phyloP scores from a whole-genome alignment of 805 yeast species.

The Tetrapisispora nanseiensis region DNA sequence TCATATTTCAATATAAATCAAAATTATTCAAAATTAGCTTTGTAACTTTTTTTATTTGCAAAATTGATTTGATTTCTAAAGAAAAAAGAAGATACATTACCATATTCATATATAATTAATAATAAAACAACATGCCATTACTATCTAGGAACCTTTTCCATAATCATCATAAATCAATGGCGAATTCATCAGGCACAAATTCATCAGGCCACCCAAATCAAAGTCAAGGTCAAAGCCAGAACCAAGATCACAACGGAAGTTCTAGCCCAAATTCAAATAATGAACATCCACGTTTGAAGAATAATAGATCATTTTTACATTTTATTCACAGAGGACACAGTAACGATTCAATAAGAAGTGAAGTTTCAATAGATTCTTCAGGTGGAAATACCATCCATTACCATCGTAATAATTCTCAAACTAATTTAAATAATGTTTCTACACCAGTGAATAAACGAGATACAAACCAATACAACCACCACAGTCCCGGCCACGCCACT shows the following conservation, averaged over 20 bases:
- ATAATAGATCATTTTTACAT: conserved; percentile 24
- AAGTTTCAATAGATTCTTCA: conserved; percentile 20
- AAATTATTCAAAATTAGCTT: too few relatives aligned
- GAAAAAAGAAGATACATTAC: too few relatives aligned
- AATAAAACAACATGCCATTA: conserved; percentile 18
- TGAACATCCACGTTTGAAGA: conserved; percentile 12
- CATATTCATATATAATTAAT: neutral
- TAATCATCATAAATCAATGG: conserved; percentile 8
- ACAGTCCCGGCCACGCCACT: neutral
- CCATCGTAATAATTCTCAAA: conserved; percentile 4
- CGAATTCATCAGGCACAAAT: neutral
- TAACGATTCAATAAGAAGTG: conserved; percentile 26
- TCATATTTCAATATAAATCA: too few relatives aligned
- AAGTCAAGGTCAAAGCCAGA: neutral
- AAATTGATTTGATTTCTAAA: too few relatives aligned
- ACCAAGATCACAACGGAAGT: neutral
- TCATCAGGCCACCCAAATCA: conserved; percentile 1
- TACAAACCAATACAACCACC: conserved; percentile 1
- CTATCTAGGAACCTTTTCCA: conserved; percentile 25
- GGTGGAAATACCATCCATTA: conserved; percentile 5
- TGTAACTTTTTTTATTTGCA: too few relatives aligned
- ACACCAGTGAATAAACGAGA: neutral
- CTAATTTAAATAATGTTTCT: conserved; percentile 1
- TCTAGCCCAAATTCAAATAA: neutral
- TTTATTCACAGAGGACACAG: conserved; percentile 26